A percentile compares a stretch with the other conserved stretches of the same genome.
These are phyloP conservation scores for Collybiopsis luxurians DNA, from an alignment of 768 basidiomycete genomes.

Conservation along the genomic window DNA sequence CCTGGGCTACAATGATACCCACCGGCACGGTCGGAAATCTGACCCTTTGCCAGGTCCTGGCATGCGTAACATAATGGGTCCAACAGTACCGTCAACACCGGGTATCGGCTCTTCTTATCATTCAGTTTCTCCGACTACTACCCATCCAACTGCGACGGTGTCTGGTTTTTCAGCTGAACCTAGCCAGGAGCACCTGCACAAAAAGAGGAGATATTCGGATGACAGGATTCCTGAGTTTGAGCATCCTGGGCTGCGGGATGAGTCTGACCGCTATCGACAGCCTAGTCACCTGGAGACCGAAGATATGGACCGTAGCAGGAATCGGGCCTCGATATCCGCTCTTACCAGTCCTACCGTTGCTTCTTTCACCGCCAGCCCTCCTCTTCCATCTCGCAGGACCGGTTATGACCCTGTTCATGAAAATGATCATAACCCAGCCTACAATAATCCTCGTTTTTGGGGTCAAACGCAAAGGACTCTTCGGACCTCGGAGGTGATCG, in stretches of 20 bases:
- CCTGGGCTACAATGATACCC: not conserved
- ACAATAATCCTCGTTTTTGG: not conserved
- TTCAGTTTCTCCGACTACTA: constrained; percentile 5
- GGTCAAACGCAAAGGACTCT: not conserved
- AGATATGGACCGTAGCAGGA: not conserved
- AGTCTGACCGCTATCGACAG: constrained; percentile 1
- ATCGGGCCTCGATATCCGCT: not conserved
- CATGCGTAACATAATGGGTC: constrained; percentile 2
- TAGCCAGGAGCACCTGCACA: constrained; percentile 21
- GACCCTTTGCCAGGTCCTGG: constrained; percentile 8
- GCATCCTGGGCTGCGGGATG: not conserved
- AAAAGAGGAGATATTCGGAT: constrained; percentile 43
- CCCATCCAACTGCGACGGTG: not conserved
- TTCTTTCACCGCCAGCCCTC: not conserved
- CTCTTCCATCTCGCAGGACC: not conserved
- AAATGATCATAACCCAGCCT: not conserved
- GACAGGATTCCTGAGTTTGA: constrained; percentile 14
- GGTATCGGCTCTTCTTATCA: constrained; percentile 5
- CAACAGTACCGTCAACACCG: not conserved
- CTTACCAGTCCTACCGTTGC: constrained; percentile 1
- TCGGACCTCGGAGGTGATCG: not conserved
- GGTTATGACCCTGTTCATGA: constrained; percentile 9
- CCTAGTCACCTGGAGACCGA: not conserved
- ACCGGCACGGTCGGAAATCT: constrained; percentile 7
- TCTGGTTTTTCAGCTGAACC: constrained; percentile 16